Base-by-base conservation (phyloP, 148 eudicot genomes). In the Cornus kousa region DNA sequence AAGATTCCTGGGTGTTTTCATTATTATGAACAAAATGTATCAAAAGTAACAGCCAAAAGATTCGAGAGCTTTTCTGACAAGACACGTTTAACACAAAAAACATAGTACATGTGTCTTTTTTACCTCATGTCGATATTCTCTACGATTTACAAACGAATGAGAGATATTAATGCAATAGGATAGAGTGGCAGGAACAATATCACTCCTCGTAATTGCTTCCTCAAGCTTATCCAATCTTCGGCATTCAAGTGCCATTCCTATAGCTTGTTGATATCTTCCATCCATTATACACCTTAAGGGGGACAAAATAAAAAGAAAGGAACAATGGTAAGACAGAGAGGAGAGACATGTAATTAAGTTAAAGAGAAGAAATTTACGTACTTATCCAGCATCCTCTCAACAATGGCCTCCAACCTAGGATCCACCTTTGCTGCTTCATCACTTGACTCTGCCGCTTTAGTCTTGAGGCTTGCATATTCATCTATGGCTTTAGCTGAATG, bases 361-460 rank as follows among this genome's bases (percentile, higher is more conserved):
- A 19, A 40, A 74, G 9, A 48, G 43, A 69, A 46, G 53, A 46
- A 32, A n/a, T 75, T 28, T 14, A 70, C 94, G 68, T 92, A 96
- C 98, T 96, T 96, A 59, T 93, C 98, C 86, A 96, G 85, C 97
- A 96, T 88, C 81, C 92, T 92, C 88, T 96, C 99, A 73, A 96
- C 99, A 46, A 96, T 93, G 50, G 97, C 99, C 83, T 96, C 99
- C 79, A 96, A 83, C 80, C 97, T 88, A 73, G 97, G 93, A 77
- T 96, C 99, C 82, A 92, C 85, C 59, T 85, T 83, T 11, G 81
- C 84, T 72, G 92, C 82, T 79, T 85, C 91, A 78, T 86, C 89
- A 79, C 70, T 88, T 8, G 93, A 83, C 84, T 92, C 92, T 32
- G 91, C 92, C n/a, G 86, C 89, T 87, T 90, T 96, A 32, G 90